These are phyloP conservation scores for Purpureocillium lavendulum DNA, from an alignment of 2,329 filamentous ascomycete species.

Conservation along the genomic window DNA sequence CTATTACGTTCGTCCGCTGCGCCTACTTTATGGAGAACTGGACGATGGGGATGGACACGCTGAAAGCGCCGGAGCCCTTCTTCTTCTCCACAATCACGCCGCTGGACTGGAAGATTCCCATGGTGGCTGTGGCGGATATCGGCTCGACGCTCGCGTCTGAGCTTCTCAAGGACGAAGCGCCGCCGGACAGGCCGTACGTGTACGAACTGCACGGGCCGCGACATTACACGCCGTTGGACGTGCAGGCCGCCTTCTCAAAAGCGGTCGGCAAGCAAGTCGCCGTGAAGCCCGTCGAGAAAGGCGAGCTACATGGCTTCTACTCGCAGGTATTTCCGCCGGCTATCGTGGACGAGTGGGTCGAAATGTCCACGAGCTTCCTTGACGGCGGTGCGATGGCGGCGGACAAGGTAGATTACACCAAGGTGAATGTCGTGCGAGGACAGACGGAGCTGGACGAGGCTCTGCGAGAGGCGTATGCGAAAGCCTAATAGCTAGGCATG, in stretches of 20 bases:
- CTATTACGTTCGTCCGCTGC: conserved; percentile 22
- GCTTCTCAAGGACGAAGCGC: conserved; percentile 10
- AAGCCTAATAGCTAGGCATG: too few species aligned
- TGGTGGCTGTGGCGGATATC: conserved; percentile 20
- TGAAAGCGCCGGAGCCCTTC: conserved; percentile 17
- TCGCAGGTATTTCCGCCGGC: conserved; percentile 12
- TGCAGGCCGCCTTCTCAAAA: conserved; percentile 18
- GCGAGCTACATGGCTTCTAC: conserved; percentile 13
- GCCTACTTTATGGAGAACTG: conserved; percentile 32
- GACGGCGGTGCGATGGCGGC: conserved; percentile 15
- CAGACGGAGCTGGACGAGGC: conserved; percentile 11
- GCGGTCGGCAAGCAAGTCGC: conserved; percentile 16
- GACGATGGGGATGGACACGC: conserved; percentile 16
- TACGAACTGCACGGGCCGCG: conserved; percentile 22
- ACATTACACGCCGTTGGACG: conserved; percentile 18
- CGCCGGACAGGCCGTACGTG: conserved; percentile 15
- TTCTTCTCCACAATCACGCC: conserved; percentile 26
- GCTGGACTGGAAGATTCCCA: conserved; percentile 19
- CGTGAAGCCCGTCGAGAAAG: conserved; percentile 16
- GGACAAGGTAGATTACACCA: conserved; percentile 5
- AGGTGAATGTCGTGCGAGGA: conserved; percentile 11
- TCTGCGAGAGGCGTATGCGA: conserved; percentile 3
- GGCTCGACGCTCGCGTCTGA: conserved; percentile 15
- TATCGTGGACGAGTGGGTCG: conserved; percentile 17
- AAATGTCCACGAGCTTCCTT: conserved; percentile 20